Base-by-base conservation (phyloP, 169 alveolate species). In the Eimeria praecox region DNA sequence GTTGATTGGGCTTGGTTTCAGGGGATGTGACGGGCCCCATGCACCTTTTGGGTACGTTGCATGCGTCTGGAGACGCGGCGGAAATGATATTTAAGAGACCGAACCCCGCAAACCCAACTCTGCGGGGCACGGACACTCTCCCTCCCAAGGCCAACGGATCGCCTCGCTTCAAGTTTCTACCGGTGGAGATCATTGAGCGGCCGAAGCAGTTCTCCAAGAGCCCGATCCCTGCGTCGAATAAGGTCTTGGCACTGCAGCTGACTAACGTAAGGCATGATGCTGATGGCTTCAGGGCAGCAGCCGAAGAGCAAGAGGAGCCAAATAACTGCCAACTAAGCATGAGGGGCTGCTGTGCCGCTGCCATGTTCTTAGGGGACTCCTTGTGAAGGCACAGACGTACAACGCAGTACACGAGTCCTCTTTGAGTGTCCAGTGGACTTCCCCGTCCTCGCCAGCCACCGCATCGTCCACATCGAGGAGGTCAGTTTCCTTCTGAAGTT, bases 391-490 rank as follows among this genome's bases (percentile, higher is more conserved):
- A 82, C 94, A 40, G 89, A 69, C 49, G 54, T 44, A n/a, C 94
- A 59, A 62, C 96, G 96, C 64, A 93, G 94, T 69, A 33, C 96
- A 8, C 87, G 96, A 24, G 89, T 93, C 46, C 88, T 93, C 40
- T 93, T 93, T 52, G 96, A 93, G 93, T 93, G 96, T 35, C 96
- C 96, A 1, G 93, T 80, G 52, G 96, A 93, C 93, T 93, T 93
- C 66, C 89, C 94, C 52, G 42, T 77, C 80, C 44, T 82, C 38
- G 78, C 89, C 22, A 82, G 78, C 54, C 93, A 80, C 52, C 96
- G 87, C 62, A 66, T 93, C 27, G 77, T 82, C 73, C 78, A 83
- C n/a, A 83, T 93, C 18, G 87, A 64, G 35, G 96, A 93, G 88
- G 96, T 93, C 35, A 73, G 90, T 40, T 0, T 9, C 80, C 80